Percentiles rank a stretch among this genome's conserved stretches.
These are phyloP conservation scores for Starmerella ratchasimensis DNA, from an alignment of 805 yeast genomes.

Conservation along the genomic window DNA sequence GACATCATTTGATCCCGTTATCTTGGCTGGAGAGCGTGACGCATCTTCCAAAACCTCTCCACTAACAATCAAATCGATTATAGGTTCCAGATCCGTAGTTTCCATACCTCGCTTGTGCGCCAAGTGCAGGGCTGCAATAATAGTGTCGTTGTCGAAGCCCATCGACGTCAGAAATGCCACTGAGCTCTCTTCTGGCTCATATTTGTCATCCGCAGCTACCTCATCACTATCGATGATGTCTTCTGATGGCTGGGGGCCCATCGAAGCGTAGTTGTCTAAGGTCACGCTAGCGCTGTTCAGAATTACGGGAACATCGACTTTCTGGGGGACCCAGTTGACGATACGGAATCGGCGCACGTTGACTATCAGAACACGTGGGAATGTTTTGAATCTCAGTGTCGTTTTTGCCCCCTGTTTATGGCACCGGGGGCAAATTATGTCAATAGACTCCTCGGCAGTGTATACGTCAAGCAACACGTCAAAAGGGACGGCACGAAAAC, in stretches of 20 bases:
- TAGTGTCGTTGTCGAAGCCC: conserved; percentile 74
- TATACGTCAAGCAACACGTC: conserved; percentile 37
- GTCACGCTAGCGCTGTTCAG: conserved; percentile 35
- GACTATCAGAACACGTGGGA: conserved; percentile 57
- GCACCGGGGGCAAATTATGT: conserved; percentile 36
- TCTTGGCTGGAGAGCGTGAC: conserved; percentile 33
- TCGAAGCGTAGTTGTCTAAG: conserved; percentile 32
- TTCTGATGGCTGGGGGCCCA: conserved; percentile 33
- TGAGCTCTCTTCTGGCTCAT: conserved; percentile 33
- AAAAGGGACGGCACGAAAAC: conserved; percentile 39
- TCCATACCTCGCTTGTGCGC: conserved; percentile 45
- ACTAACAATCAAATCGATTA: conserved; percentile 74
- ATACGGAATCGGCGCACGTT: conserved; percentile 70
- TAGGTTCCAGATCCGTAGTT: conserved; percentile 37
- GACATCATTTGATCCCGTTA: background rate
- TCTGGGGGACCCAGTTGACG: conserved; percentile 81
- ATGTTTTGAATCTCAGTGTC: conserved; percentile 40
- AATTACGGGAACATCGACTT: conserved; percentile 58
- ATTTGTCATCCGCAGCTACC: conserved; percentile 6
- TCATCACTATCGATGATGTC: conserved; percentile 26
- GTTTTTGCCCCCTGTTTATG: conserved; percentile 27
- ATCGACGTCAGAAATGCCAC: conserved; percentile 47
- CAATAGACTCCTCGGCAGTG: conserved; percentile 42
- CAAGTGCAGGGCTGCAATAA: conserved; percentile 50
- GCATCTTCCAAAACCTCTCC: conserved; percentile 21